A percentile compares a stretch with the other conserved stretches of the same genome.
These are phyloP conservation scores for Rutstroemia sp. DNA, from an alignment of 2,329 filamentous ascomycete species.

Conservation along the genomic window DNA sequence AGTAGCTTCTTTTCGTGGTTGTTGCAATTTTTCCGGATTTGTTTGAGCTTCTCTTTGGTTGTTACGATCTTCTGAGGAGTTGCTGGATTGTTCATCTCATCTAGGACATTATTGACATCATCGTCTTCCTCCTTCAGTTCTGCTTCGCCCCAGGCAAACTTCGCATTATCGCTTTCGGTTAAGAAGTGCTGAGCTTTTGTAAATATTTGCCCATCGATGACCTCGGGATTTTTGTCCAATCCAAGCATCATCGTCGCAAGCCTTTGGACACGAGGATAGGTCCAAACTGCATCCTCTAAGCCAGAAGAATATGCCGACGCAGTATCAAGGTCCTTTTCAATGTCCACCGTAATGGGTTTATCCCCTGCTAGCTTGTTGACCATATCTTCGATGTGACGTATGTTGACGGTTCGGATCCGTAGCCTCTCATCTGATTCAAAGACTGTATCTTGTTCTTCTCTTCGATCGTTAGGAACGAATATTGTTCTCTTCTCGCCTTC, in stretches of 20 bases:
- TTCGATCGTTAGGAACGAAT: constrained; percentile 42
- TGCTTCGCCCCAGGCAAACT: constrained; percentile 35
- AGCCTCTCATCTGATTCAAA: constrained; percentile 42
- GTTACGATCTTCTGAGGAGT: constrained; percentile 29
- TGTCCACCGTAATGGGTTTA: constrained; percentile 16
- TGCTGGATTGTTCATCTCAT: constrained; percentile 23
- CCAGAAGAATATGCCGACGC: constrained; percentile 27
- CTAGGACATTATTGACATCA: constrained; percentile 24
- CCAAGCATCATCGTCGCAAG: constrained; percentile 43
- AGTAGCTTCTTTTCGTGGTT: constrained; percentile 78
- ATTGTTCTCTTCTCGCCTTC: constrained; percentile 45
- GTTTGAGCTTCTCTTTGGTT: constrained; percentile 35
- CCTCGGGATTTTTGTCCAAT: constrained; percentile 30
- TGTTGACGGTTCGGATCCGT: constrained; percentile 49
- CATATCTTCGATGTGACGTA: constrained; percentile 58
- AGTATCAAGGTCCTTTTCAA: constrained; percentile 24
- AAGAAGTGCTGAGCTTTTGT: constrained; percentile 35
- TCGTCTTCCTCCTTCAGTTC: constrained; percentile 35
- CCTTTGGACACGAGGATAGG: constrained; percentile 53
- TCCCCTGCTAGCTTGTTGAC: constrained; percentile 32
- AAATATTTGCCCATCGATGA: constrained; percentile 30
- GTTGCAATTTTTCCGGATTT: constrained; percentile 52
- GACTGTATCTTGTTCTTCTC: constrained; percentile 31
- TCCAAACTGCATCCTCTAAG: constrained; percentile 47
- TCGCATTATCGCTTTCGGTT: constrained; percentile 38